Evolutionary conservation across 306 rosid species (phyloP), one percentile per base, ranked within the genome.

Genomic region (Lathyrus oleraceus): DNA sequence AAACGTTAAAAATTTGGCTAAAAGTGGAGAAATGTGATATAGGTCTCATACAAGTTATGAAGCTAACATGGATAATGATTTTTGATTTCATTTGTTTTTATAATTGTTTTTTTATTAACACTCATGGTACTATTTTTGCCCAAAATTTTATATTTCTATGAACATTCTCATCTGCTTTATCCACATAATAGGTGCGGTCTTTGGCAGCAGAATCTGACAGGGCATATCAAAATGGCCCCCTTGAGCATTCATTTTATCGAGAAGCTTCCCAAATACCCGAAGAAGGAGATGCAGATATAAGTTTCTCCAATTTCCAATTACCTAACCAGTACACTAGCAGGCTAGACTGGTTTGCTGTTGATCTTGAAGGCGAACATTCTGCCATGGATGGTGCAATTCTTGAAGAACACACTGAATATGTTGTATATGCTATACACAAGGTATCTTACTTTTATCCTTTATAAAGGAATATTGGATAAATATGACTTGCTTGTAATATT

Each of bases 351-450:
- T 91, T 94, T 72, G 77, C 96, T 0, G 97, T 89, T 76, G 99
- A 94, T 82, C 99, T 94, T 62, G 97, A 91, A 83, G 97, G 97
- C 14, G 97, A 94, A 56, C 99, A 94, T 82, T 94, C 99, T 49
- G 99, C 99, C 43, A 84, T 94, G 99, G 99, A 94, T 81, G 96
- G 96, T 73, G 92, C 89, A 5, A 87, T 94, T 82, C 86, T 94
- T 47, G 96, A 89, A 83, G 95, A 87, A 61, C 99, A 94, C 73
- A 76, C 92, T 51, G 89, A 89, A 64, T 94, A 86, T 85, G 97
- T 94, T 75, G 91, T 94, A 40, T 84, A 83, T 65, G 90, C 96
- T 75, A 87, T 94, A 76, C 92, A 94, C 87, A 86, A 88, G 99
- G 99, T 91, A 86, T 75, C 61, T 71, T 61, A 8, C 63, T 71